These are phyloP conservation scores for Fusarium sp. DNA, from an alignment of 2,329 filamentous ascomycete species.

Conservation along the genomic window DNA sequence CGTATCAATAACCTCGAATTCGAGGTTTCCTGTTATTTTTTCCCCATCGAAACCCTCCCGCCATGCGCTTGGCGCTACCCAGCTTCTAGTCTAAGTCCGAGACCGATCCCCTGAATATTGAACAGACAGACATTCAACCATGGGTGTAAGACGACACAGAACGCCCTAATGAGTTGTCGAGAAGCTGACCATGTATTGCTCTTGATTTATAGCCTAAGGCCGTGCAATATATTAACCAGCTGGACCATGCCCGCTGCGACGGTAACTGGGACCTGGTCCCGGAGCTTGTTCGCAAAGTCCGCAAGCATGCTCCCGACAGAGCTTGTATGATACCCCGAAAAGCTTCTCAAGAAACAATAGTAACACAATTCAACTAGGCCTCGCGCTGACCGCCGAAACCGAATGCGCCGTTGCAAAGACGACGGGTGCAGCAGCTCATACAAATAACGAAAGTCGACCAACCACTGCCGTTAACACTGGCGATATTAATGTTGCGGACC, in stretches of 20 bases:
- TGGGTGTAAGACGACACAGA: constrained; percentile 50
- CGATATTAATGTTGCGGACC: constrained; percentile 58
- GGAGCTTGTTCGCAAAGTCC: constrained; percentile 90
- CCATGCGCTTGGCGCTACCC: constrained; percentile 41
- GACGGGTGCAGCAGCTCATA: constrained; percentile 49
- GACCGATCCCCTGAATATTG: constrained; percentile 47
- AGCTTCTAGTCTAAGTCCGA: constrained; percentile 39
- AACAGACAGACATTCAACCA: constrained; percentile 48
- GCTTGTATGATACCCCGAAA: constrained; percentile 70
- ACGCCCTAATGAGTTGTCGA: constrained; percentile 3
- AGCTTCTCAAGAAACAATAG: neutral
- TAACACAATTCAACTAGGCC: constrained; percentile 60
- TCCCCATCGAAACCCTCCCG: constrained; percentile 16
- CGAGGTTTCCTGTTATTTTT: constrained; percentile 10
- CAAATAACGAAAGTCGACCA: constrained; percentile 48
- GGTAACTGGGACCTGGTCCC: constrained; percentile 88
- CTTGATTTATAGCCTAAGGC: constrained; percentile 71
- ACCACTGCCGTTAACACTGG: constrained; percentile 56
- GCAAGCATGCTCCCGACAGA: constrained; percentile 89
- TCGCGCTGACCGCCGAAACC: constrained; percentile 75
- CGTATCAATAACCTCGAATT: neutral
- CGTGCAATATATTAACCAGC: constrained; percentile 79
- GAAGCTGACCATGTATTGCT: constrained; percentile 40
- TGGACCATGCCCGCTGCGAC: constrained; percentile 89
- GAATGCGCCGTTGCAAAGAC: constrained; percentile 73